Conservation (phyloP, 306 rosid species). For the Macrotyloma uniflorum region DNA sequence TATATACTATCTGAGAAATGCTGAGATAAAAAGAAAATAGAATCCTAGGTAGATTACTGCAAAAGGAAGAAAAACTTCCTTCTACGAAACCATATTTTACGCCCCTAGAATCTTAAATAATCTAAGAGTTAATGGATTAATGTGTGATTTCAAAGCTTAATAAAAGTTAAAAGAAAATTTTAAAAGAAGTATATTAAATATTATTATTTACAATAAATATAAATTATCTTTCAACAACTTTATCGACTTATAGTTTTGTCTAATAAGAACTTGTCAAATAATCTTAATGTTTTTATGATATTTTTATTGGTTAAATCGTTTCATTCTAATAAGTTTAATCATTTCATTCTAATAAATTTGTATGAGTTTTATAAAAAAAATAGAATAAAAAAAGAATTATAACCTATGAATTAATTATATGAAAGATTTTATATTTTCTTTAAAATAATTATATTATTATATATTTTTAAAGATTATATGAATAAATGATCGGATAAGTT, state of each 20-base stretch:
- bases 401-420: no score
- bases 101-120: neutral
- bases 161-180: neutral
- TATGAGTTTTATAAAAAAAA: no score
- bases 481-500: no score
- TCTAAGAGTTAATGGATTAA: neutral
- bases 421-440: no score
- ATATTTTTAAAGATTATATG: no score
- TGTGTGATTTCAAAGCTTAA: neutral
- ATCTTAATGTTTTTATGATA: no score
- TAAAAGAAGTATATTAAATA: neutral
- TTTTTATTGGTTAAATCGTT: no score
- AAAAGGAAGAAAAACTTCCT: neutral
- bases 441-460: no score
- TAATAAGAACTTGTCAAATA: no score
- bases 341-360: no score
- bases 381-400: no score
- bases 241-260: neutral
- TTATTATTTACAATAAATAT: neutral
- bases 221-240: neutral
- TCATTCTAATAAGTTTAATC: no score
- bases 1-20: neutral
- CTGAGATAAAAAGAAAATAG: neutral
- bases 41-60: neutral
- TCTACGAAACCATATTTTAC: neutral